These are phyloP conservation scores for Candida nonsorbophila DNA, from an alignment of 805 yeast genomes.

Conservation along the genomic window DNA sequence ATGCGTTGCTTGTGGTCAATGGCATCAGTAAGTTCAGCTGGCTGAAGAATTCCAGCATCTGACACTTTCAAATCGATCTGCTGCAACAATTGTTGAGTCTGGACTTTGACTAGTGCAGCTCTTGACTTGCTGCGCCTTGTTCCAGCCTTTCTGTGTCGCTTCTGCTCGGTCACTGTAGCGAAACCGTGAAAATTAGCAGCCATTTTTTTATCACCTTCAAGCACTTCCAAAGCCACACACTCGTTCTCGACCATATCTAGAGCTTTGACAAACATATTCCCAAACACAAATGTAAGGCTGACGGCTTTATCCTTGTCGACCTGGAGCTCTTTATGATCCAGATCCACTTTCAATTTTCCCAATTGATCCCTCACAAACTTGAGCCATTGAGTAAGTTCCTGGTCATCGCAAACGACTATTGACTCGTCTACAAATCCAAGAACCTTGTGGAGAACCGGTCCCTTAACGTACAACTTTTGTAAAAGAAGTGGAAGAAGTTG, in stretches of 20 bases:
- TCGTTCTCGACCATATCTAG: conserved; percentile 8
- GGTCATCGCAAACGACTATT: no score
- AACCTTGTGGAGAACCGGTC: no score
- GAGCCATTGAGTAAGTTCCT: no score
- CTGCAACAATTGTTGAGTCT: not conserved
- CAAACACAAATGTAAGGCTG: conserved; percentile 13
- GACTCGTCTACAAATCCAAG: no score
- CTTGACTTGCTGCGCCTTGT: not conserved
- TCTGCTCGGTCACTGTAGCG: not conserved
- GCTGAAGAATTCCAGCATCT: not conserved
- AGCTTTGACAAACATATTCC: conserved; percentile 12
- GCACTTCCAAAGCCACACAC: not conserved
- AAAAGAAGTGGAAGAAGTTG: no score
- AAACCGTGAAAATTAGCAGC: not conserved
- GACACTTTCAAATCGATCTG: not conserved
- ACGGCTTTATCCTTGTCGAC: conserved; percentile 13
- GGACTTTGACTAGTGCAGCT: not conserved
- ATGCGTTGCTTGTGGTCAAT: not conserved
- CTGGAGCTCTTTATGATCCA: not conserved
- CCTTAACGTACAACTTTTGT: no score
- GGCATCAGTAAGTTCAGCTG: not conserved
- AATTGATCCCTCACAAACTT: conserved; percentile 1
- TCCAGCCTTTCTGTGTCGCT: not conserved
- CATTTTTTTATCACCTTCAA: no score
- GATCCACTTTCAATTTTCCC: not conserved